phyloP scores from a whole-genome alignment of 371 early-diverging fungal genomes.

The Mortierella sp. region DNA sequence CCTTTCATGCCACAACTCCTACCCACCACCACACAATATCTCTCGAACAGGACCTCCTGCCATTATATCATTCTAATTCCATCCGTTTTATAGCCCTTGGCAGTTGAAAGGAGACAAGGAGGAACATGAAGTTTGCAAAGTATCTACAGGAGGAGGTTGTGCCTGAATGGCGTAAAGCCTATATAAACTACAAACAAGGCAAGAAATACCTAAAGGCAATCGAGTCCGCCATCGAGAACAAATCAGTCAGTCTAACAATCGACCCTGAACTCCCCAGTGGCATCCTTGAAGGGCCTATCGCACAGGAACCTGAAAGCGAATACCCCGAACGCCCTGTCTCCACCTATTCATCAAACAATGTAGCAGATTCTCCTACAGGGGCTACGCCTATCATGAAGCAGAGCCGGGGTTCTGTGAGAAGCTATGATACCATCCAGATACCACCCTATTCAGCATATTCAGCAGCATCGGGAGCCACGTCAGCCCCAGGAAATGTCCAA shows the following conservation, averaged over 20 bases:
- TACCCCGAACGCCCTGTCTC: background rate
- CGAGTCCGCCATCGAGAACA: constrained; percentile 19
- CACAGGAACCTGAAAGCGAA: background rate
- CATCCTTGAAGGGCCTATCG: background rate
- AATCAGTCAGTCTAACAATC: background rate
- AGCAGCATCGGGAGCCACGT: background rate
- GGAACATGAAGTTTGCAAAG: constrained; percentile 85
- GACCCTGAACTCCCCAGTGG: background rate
- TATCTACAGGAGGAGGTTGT: constrained; percentile 80
- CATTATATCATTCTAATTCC: background rate
- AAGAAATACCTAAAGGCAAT: constrained; percentile 47
- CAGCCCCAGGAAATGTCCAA: background rate
- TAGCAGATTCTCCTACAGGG: constrained; percentile 19
- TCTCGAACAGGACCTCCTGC: background rate
- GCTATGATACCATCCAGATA: constrained; percentile 29
- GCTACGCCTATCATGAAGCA: constrained; percentile 29
- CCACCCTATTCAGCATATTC: constrained; percentile 1
- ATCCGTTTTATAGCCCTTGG: background rate
- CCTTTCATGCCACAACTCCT: background rate
- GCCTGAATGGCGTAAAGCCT: constrained; percentile 89
- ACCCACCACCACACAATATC: background rate
- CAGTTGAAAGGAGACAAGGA: background rate
- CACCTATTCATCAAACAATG: constrained; percentile 1
- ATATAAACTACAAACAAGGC: constrained; percentile 63
- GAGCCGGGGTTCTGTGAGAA: constrained; percentile 11